Evolutionary conservation across 164 flowering plant species (phyloP), one percentile per base, ranked within the genome.

Genomic region (Chimonanthus praecox): DNA sequence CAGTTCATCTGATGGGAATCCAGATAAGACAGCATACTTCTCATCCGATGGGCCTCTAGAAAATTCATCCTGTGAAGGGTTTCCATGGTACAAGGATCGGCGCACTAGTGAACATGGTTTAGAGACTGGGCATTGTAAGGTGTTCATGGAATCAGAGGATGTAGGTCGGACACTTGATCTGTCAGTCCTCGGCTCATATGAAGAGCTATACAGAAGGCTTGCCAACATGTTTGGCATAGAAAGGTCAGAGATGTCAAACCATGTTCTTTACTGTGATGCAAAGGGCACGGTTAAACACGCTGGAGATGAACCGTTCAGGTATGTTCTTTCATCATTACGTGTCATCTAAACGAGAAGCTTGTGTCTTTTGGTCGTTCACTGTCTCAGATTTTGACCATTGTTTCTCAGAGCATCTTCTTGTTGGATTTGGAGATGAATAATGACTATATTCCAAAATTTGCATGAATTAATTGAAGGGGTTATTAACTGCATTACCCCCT

Each of bases 291-390:
- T 93, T 5, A 91, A 84, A 74, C 87, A 82, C 73, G 76, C 79
- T 50, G 94, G 97, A 63, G 91, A 88, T 69, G 91, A 89, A 83
- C 92, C 97, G 46, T 90, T 88, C 87, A 86, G 94, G 97, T 90
- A 71, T 67, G 45, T 11, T 45, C n/a, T 73, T 0, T 46, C 45
- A 67, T 54, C 16, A 15, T 63, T 63, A 4, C 5, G 60, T 54
- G 16, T 5, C 44, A 63, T 18, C 13, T 63, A 10, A 2, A 3
- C 33, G 11, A 44, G 33, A 33, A 33, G 33, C 49, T 10, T 66
- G 68, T 66, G 5, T 48, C 45, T 15, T 46, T 46, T 66, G 47
- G 66, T 33, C 33, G 10, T 21, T 13, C 44, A 33, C 21, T 18
- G 5, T 44, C 33, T 33, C 33, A 33, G 33, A 33, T 33, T 33